These are phyloP conservation scores for Rutstroemia sp. DNA, from an alignment of 2,329 filamentous ascomycete genomes.

Conservation along the genomic window DNA sequence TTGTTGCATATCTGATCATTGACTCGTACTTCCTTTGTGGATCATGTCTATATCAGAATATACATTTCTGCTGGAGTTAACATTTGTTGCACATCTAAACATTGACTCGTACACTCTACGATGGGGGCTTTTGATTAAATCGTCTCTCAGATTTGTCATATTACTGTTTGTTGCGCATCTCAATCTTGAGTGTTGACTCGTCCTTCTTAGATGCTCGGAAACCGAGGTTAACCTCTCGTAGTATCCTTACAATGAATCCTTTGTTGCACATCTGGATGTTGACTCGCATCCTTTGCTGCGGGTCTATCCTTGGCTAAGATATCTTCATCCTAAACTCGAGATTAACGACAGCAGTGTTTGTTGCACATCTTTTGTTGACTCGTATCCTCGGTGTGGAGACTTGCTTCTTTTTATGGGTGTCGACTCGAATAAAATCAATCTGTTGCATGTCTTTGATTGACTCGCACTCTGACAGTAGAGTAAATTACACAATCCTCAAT, in stretches of 20 bases:
- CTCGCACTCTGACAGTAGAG: background rate
- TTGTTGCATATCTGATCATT: background rate
- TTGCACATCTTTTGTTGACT: background rate
- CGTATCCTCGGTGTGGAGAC: background rate
- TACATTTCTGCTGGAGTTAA: background rate
- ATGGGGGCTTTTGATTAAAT: no score
- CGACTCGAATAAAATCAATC: background rate
- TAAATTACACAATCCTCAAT: background rate
- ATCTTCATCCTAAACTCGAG: background rate
- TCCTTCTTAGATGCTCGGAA: background rate
- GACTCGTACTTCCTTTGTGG: background rate
- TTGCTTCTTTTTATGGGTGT: background rate
- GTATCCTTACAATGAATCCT: no score
- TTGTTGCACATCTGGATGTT: no score
- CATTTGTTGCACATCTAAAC: background rate
- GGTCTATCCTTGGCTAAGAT: background rate
- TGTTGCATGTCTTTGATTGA: background rate
- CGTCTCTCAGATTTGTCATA: no score
- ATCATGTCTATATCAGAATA: background rate
- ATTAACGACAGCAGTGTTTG: background rate
- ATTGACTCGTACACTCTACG: background rate
- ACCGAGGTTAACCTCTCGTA: no score
- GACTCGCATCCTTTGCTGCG: no score
- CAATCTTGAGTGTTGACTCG: background rate
- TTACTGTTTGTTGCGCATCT: background rate